These are phyloP conservation scores for Amanita jacksonii DNA, from an alignment of 768 basidiomycete genomes.

Conservation along the genomic window DNA sequence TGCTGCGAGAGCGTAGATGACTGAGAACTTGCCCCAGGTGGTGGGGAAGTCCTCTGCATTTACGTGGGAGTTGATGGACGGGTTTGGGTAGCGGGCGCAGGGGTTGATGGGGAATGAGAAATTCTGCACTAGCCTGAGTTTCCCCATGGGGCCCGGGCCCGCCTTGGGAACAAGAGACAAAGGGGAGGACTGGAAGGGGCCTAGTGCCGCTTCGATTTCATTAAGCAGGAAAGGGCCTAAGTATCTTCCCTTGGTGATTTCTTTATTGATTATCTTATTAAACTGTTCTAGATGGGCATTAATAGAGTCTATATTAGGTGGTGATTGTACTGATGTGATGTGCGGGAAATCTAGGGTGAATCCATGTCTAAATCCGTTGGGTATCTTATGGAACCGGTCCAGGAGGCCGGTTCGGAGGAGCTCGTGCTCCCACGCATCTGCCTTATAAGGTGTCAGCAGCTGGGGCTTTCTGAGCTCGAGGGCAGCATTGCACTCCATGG, in stretches of 20 bases:
- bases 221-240: neutral
- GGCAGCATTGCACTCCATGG: too few relatives aligned
- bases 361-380: neutral
- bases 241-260: constrained; percentile 1
- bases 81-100: neutral
- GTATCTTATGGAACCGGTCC: neutral
- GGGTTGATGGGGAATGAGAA: constrained; percentile 13
- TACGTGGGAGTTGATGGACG: constrained; percentile 16
- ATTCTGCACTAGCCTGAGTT: constrained; percentile 20
- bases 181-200: constrained; percentile 23
- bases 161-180: constrained; percentile 19
- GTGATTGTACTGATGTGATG: neutral
- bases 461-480: too few relatives aligned
- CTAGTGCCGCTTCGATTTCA: constrained; percentile 10
- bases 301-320: neutral
- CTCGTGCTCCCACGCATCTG: too few relatives aligned
- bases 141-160: constrained; percentile 12
- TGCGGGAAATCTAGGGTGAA: neutral
- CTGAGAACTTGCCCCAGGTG: constrained; percentile 20
- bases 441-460: too few relatives aligned
- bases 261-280: neutral
- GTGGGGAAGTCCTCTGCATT: constrained; percentile 21
- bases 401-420: neutral
- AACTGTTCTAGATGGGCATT: neutral
- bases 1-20: neutral